Evolutionary conservation across 1,284 basidiomycete species (phyloP).

Genomic region (Ceratobasidium sp.): DNA sequence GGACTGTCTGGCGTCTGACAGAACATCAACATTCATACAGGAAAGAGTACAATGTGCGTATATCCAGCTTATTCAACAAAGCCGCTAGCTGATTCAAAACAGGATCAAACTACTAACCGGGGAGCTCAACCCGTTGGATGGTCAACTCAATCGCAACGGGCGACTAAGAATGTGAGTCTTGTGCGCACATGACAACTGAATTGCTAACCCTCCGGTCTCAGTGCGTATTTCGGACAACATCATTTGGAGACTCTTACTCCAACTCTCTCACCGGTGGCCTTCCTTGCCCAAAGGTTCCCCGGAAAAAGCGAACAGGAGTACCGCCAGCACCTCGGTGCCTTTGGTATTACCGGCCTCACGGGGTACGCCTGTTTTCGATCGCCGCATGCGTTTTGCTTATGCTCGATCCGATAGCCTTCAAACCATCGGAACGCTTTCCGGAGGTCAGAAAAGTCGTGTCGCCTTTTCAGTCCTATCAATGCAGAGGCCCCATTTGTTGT

Average conservation of each 20-base stretch:
- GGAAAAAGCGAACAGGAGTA: constrained; percentile 98
- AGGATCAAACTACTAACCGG: constrained; percentile 95
- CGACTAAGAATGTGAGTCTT: constrained; percentile 81
- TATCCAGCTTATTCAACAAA: constrained; percentile 28
- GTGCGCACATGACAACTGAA: not conserved
- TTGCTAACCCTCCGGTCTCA: constrained; percentile 49
- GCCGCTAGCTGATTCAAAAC: constrained; percentile 13
- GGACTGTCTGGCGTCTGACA: constrained; percentile 52
- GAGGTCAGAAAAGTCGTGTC: constrained; percentile 97
- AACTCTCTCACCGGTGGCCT: constrained; percentile 88
- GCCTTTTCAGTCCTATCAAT: constrained; percentile 94
- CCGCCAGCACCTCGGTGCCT: constrained; percentile 93
- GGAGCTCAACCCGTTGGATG: constrained; percentile 82
- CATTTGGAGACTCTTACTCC: constrained; percentile 94
- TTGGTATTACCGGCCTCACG: constrained; percentile 97
- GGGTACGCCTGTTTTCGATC: constrained; percentile 61
- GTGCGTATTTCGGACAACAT: constrained; percentile 96
- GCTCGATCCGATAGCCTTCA: constrained; percentile 67
- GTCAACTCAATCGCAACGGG: constrained; percentile 90
- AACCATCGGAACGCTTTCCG: constrained; percentile 84
- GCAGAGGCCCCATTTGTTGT: constrained; percentile 86
- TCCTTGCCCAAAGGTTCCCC: constrained; percentile 90
- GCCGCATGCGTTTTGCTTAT: constrained; percentile 27
- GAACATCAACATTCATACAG: constrained; percentile 66
- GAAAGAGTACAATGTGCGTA: constrained; percentile 79